Base-by-base conservation (phyloP, 1,139 yeast genomes). In the Geotrichum carabidarum region DNA sequence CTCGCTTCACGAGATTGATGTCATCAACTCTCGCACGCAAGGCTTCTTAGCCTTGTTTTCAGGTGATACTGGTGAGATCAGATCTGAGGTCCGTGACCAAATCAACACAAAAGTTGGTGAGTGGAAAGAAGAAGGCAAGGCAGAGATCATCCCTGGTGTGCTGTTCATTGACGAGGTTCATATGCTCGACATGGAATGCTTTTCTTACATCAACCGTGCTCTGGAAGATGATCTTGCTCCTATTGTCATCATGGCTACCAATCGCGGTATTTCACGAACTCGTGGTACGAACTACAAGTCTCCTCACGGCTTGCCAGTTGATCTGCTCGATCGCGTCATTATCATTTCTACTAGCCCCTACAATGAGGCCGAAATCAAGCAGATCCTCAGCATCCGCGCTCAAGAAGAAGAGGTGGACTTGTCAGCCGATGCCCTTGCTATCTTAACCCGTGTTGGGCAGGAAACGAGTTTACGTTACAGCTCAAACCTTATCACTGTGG, bases 61-160 rank as follows among this genome's bases (percentile, higher is more conserved):
- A 51, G 99, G 98, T 63, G 99, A 93, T 70, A 93, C 98, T 30
- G 99, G 99, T 62, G 99, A 93, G 74, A 93, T 93, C 64, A 80
- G 96, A 63, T 80, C 94, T 11, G 99, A 94, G 72, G 95, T 94
- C 38, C 83, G 99, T 68, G 97, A 91, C 69, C 99, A 94, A 74
- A 93, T 94, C 70, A 93, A 94, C 73, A 82, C 91, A 52, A 93
- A 93, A 73, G 97, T 94, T 54, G 95, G 95, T 34, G 99, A 94
- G 73, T 94, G 99, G 99, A 89, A 87, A 68, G 99, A 94, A 76
- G 99, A 94, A 77, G 99, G 99, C 57, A 94, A 93, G 71, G 99
- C 99, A 11, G 97, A 91, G 65, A 91, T 94, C 62, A 86, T 90
- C 51, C 98, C 99, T n/a, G 99, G 99, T 62, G 99, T 94, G 11